Evolutionary conservation across 179 eudicot species (phyloP).

Genomic region (Silene coronaria): DNA sequence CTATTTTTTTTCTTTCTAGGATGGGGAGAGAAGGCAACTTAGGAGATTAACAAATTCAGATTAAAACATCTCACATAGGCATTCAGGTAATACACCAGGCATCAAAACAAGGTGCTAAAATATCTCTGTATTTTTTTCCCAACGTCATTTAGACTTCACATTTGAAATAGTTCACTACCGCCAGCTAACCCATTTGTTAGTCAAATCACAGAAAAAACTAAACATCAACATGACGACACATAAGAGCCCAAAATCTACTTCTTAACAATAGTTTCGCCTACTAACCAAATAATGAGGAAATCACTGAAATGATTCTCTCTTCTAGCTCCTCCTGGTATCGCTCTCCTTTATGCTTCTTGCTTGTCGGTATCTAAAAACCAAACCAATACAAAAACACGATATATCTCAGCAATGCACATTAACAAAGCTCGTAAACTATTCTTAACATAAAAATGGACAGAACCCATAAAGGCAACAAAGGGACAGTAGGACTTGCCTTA

Average conservation of each 20-base stretch:
- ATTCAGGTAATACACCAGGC: neutral
- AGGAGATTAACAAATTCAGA: neutral
- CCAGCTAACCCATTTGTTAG: too few species aligned
- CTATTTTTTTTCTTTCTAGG: neutral
- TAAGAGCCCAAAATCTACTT: neutral
- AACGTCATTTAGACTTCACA: neutral
- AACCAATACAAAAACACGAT: neutral
- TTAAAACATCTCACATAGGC: neutral
- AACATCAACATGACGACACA: neutral
- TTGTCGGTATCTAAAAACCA: conserved; percentile 52
- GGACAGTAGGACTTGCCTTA: conserved; percentile 82
- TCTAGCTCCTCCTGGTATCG: conserved; percentile 75
- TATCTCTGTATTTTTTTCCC: neutral
- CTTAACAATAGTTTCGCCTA: conserved; percentile 21
- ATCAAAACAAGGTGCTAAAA: conserved; percentile 5
- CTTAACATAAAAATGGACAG: neutral
- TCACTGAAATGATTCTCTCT: conserved; percentile 79
- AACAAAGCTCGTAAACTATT: too few species aligned
- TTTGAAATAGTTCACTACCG: neutral
- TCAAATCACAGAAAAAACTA: neutral
- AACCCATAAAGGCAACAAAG: neutral
- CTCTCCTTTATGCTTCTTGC: conserved; percentile 80
- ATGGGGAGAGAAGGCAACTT: neutral
- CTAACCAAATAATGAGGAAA: conserved; percentile 98
- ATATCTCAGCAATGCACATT: neutral